Conservation (phyloP, 2,329 filamentous ascomycete species). For the Dactylellina leptospora region DNA sequence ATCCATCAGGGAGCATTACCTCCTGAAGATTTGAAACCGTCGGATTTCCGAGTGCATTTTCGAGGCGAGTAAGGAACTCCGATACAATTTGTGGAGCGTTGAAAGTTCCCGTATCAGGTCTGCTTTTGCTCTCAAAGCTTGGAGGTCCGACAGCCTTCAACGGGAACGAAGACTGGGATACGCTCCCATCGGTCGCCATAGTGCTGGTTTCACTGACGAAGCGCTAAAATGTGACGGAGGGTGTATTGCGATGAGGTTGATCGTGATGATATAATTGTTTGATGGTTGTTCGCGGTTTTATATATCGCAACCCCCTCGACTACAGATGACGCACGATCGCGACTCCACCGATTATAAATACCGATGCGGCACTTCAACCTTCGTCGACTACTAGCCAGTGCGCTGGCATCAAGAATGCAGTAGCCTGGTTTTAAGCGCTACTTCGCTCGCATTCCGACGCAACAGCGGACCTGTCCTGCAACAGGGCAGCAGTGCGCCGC, state of each 20-base stretch:
- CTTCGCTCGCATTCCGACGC: neutral
- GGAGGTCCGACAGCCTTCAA: conserved; percentile 26
- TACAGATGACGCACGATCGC: no score
- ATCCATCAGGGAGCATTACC: conserved; percentile 60
- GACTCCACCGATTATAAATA: neutral
- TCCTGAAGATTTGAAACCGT: conserved; percentile 19
- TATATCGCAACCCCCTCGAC: no score
- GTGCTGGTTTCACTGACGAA: no score
- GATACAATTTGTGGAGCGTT: conserved; percentile 28
- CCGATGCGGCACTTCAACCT: neutral
- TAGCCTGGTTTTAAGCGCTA: neutral
- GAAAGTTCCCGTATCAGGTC: conserved; percentile 19
- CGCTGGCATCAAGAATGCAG: neutral
- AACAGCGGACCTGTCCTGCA: neutral
- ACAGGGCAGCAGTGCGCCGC: no score
- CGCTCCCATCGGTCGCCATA: conserved; percentile 2
- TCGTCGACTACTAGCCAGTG: neutral
- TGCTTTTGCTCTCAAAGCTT: conserved; percentile 20
- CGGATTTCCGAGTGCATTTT: conserved; percentile 30
- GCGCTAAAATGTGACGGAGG: no score
- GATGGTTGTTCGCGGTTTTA: no score
- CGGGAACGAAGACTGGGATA: conserved; percentile 23
- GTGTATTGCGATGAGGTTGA: no score
- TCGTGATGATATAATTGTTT: no score
- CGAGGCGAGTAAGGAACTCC: conserved; percentile 29